These are phyloP conservation scores for Fusarium tupiense DNA, from an alignment of 2,329 filamentous ascomycete species.

Conservation along the genomic window DNA sequence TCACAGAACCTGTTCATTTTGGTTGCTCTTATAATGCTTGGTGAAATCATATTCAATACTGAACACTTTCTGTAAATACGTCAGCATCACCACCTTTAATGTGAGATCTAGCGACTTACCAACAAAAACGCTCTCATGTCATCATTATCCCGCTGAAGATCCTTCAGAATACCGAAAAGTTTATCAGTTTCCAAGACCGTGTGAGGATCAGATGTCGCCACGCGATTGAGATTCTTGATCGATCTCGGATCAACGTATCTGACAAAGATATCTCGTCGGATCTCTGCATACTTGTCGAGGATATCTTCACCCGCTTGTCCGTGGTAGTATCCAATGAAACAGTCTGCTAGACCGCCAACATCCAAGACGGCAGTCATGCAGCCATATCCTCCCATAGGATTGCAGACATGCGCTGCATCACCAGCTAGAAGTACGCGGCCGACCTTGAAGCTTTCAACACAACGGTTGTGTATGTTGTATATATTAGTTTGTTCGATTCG, in stretches of 20 bases:
- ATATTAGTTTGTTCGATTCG: background rate
- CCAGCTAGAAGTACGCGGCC: background rate
- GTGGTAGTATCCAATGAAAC: background rate
- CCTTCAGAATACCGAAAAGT: background rate
- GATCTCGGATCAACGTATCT: conserved; percentile 1
- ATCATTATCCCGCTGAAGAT: background rate
- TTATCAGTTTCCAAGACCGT: background rate
- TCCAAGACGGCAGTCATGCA: conserved; percentile 5
- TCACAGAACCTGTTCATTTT: background rate
- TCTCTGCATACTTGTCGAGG: background rate
- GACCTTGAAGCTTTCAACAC: background rate
- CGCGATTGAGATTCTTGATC: conserved; percentile 3
- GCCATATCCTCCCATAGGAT: conserved; percentile 7
- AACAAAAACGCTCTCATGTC: background rate
- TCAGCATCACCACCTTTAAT: background rate
- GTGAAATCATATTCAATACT: background rate
- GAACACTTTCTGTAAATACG: background rate
- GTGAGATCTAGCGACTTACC: background rate
- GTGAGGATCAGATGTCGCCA: background rate
- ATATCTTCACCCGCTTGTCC: background rate
- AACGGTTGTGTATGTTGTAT: conserved; percentile 11
- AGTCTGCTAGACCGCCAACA: background rate
- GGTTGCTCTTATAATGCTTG: background rate
- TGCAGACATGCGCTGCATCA: conserved; percentile 1
- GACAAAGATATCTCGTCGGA: background rate